Evolutionary conservation across 2,329 filamentous ascomycete species (phyloP), one percentile per base, ranked within the genome.

Genomic region (Fusarium pseudoanthophilum): DNA sequence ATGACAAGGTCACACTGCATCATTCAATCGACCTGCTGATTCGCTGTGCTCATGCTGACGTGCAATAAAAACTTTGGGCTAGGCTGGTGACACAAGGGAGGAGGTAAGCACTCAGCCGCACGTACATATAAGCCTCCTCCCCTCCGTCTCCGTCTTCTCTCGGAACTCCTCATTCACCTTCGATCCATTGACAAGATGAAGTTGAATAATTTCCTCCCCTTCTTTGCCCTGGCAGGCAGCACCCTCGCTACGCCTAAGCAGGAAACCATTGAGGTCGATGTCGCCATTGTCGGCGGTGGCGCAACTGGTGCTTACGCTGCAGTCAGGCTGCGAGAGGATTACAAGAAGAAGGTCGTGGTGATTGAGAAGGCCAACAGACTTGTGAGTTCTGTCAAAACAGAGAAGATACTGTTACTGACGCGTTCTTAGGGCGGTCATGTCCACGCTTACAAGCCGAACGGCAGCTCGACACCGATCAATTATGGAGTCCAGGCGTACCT

Each of bases 321-420:
- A 20, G 73, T 75, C 32, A 46, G 64, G n/a, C 73, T 75, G 30
- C 69, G 71, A 18, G 70, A 75, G 11, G 70, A 73, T 1, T 75
- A 67, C 7, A 45, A 53, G 7, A 74, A 72, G 48, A 65, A 39
- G 1, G 67, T 75, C 15, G n/a, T 75, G 4, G 70, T 75, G 4
- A 72, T 75, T 37, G 73, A 75, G 57, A 75, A 75, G 20, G 21
- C 64, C 11, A 26, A 61, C n/a, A 69, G 34, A 21, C 69, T 72
- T 5, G 69, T 72, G 2, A 36, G 69, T 43, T 0, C 2, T 21
- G 5, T 13, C 20, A 1, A 21, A 21, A 3, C 20, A 7, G 20
- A 39, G 37, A 13, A 7, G 7, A 21, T 21, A 13, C 11, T 8
- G 4, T 40, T n/a, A 13, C n/a, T 69, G 10, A 72, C 11, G 2